Percentiles rank a stretch among this genome's conserved stretches.
These are phyloP conservation scores for Capsicum baccatum DNA, from an alignment of 257 asterid species.

Conservation along the genomic window DNA sequence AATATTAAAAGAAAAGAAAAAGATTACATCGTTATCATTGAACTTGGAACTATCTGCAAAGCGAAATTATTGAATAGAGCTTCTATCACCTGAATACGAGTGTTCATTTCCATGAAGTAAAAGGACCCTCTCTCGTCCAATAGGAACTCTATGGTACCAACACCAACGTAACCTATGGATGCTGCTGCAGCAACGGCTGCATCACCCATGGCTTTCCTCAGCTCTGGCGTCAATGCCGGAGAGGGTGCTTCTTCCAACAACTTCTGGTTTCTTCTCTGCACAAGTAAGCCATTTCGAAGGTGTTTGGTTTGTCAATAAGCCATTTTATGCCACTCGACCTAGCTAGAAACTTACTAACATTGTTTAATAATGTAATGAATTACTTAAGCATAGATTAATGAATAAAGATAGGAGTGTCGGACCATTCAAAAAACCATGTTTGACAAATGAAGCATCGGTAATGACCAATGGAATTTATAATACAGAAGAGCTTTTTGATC, in stretches of 20 bases:
- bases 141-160: constrained; percentile 95
- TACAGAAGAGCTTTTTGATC: background rate
- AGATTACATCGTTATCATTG: constrained; percentile 18
- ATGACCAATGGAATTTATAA: background rate
- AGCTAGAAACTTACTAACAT: background rate
- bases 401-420: background rate
- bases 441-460: background rate
- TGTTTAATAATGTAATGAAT: background rate
- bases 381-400: background rate
- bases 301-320: background rate
- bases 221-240: constrained; percentile 90
- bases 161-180: constrained; percentile 95
- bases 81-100: constrained; percentile 90
- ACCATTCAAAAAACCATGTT: background rate
- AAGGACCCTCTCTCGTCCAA: constrained; percentile 96
- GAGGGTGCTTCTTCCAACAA: constrained; percentile 99
- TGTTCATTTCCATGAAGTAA: constrained; percentile 99
- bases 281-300: constrained; percentile 23
- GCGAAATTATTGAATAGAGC: constrained; percentile 14
- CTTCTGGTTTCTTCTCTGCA: constrained; percentile 97
- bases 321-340: background rate
- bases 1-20: background rate
- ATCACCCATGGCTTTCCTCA: constrained; percentile 99
- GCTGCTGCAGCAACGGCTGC: constrained; percentile 99
- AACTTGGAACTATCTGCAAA: background rate